Conservation (phyloP, 805 yeast genomes). For the Pichia paraexigua region DNA sequence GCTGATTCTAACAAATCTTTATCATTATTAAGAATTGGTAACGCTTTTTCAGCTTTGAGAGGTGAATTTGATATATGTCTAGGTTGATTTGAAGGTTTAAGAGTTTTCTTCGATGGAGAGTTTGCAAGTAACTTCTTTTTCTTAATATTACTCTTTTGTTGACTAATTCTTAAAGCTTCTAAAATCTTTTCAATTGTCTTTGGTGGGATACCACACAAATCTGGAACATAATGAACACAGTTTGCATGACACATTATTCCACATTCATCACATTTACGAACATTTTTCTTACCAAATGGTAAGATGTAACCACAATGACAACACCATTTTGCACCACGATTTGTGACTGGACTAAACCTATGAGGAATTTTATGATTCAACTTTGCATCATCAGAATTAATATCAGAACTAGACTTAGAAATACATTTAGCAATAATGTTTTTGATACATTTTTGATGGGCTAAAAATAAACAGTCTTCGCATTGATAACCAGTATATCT, state of each 20-base stretch:
- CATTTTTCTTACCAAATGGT: conserved; percentile 92
- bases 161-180: conserved; percentile 47
- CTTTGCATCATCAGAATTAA: conserved; percentile 66
- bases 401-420: conserved; percentile 63
- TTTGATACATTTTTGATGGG: conserved; percentile 74
- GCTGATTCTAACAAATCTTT: neutral
- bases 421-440: conserved; percentile 80
- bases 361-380: conserved; percentile 96
- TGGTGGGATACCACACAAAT: conserved; percentile 98
- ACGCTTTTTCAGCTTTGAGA: neutral
- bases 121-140: neutral
- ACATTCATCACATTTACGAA: conserved; percentile 88
- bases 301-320: conserved; percentile 97
- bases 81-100: neutral
- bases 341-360: conserved; percentile 84
- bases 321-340: conserved; percentile 98
- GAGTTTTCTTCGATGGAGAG: neutral
- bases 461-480: conserved; percentile 73
- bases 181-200: conserved; percentile 89
- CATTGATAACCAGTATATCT: conserved; percentile 83
- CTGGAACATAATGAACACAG: conserved; percentile 94
- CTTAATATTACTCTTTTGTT: conserved; percentile 1
- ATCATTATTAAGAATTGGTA: neutral
- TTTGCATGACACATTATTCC: conserved; percentile 90
- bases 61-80: neutral